Evolutionary conservation across 805 yeast genomes (phyloP), one percentile per base, ranked within the genome.

Genomic region (Hanseniaspora singularis): DNA sequence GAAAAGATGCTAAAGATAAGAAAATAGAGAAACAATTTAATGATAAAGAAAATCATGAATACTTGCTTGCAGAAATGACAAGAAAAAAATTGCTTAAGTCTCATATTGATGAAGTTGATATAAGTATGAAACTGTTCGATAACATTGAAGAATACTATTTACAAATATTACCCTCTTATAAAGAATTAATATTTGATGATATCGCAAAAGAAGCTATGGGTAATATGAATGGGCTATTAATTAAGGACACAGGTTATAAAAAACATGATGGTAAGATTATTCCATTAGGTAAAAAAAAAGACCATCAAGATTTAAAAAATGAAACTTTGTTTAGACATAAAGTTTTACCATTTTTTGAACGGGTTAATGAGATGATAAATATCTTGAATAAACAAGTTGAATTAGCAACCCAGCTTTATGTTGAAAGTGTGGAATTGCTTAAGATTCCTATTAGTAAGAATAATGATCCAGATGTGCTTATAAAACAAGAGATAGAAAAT

Each of bases 61-160:
- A 83, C 57, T 66, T 62, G 0, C 64, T 64, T 40, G 94, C 94
- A 0, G 88, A 82, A 50, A 54, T 54, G 2, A 51, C 80, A n/a
- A 69, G 92, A 49, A 64, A 68, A 40, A 70, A 67, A 27, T 60
- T 80, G 7, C 28, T 41, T 36, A 43, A 38, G 12, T 37, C 39
- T 23, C 45, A 41, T 11, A 37, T 40, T n/a, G 40, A 36, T 5
- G 39, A 44, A 27, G 50, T 46, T n/a, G n/a, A n/a, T n/a, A n/a
- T n/a, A n/a, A n/a, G n/a, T n/a, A n/a, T n/a, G n/a, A n/a, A n/a
- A n/a, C n/a, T n/a, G n/a, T n/a, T n/a, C n/a, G n/a, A n/a, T n/a
- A n/a, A n/a, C n/a, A n/a, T n/a, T n/a, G n/a, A n/a, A n/a, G n/a
- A n/a, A n/a, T n/a, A n/a, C n/a, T n/a, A n/a, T n/a, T n/a, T n/a